These are phyloP conservation scores for Pleurotus giganteus DNA, from an alignment of 768 basidiomycete species.

Conservation along the genomic window DNA sequence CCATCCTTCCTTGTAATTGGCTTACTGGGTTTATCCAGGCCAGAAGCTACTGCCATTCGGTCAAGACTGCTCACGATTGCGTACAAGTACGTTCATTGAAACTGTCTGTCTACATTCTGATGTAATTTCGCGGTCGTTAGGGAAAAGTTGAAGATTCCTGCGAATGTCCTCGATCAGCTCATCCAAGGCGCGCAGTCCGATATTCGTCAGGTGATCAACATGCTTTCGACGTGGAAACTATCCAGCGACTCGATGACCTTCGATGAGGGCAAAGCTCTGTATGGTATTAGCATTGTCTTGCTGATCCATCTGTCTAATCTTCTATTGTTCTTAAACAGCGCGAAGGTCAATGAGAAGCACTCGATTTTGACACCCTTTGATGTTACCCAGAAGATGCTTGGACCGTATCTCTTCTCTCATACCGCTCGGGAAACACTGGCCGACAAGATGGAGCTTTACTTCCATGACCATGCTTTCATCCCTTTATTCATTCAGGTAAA, in stretches of 20 bases:
- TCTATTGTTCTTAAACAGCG: slow-evolving; percentile 53
- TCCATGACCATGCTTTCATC: slow-evolving; percentile 92
- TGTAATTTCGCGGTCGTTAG: slow-evolving; percentile 34
- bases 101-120: neutral
- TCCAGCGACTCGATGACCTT: slow-evolving; percentile 80
- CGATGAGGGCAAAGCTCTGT: slow-evolving; percentile 92
- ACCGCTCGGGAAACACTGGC: slow-evolving; percentile 79
- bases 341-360: slow-evolving; percentile 91
- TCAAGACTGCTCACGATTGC: slow-evolving; percentile 86
- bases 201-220: slow-evolving; percentile 95
- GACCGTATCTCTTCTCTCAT: slow-evolving; percentile 85
- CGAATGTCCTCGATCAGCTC: slow-evolving; percentile 90
- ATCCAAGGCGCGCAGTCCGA: slow-evolving; percentile 89
- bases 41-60: slow-evolving; percentile 70
- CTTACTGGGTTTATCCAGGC: slow-evolving; percentile 58
- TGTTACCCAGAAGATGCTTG: slow-evolving; percentile 83
- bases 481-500: slow-evolving; percentile 91
- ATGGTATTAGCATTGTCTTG: slow-evolving; percentile 25
- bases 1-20: slow-evolving; percentile 5
- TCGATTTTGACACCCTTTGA: slow-evolving; percentile 90
- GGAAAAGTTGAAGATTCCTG: slow-evolving; percentile 91
- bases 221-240: slow-evolving; percentile 97
- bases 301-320: neutral
- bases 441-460: slow-evolving; percentile 96
- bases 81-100: slow-evolving; percentile 73